These are phyloP conservation scores for Coemansia sp. DNA, from an alignment of 192 early-diverging fungal species.

Conservation along the genomic window DNA sequence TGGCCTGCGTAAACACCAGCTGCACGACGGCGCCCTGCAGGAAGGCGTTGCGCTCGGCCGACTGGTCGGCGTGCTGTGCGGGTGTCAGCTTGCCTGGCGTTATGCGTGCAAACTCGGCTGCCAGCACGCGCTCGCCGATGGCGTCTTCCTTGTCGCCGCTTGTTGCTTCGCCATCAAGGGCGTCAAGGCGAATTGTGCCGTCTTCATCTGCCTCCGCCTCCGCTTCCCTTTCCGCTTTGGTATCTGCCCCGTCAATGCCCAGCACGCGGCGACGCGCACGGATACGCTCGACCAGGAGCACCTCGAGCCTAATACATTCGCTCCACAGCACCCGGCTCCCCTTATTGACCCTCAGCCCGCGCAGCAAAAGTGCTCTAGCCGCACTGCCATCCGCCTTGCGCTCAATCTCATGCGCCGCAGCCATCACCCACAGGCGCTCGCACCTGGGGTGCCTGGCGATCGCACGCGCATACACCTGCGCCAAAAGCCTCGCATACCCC, in stretches of 20 bases:
- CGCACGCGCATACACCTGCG: conserved; percentile 74
- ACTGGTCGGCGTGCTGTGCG: conserved; percentile 44
- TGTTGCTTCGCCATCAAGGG: conserved; percentile 58
- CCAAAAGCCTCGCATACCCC: conserved; percentile 57
- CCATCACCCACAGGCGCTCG: conserved; percentile 83
- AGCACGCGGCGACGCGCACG: conserved; percentile 75
- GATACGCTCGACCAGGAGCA: conserved; percentile 85
- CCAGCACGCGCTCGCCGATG: conserved; percentile 19
- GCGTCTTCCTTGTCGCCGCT: conserved; percentile 19
- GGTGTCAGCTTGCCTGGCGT: no score
- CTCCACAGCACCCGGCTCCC: conserved; percentile 73
- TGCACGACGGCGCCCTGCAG: conserved; percentile 71
- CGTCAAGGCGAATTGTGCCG: conserved; percentile 57
- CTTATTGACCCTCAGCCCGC: conserved; percentile 80
- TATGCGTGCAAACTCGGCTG: no score
- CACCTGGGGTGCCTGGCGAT: conserved; percentile 86
- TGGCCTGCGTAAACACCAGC: conserved; percentile 78
- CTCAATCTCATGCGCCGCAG: conserved; percentile 87
- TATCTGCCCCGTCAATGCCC: conserved; percentile 56
- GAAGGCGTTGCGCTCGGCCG: conserved; percentile 56
- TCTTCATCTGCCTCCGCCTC: conserved; percentile 45
- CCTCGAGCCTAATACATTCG: conserved; percentile 92
- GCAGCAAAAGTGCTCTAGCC: conserved; percentile 79
- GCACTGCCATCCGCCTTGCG: conserved; percentile 74
- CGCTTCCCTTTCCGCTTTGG: conserved; percentile 30